A percentile compares a stretch with the other conserved stretches of the same genome.
Conservation (phyloP, 2,329 filamentous ascomycete genomes). For the Bipolaris sorokiniana region DNA sequence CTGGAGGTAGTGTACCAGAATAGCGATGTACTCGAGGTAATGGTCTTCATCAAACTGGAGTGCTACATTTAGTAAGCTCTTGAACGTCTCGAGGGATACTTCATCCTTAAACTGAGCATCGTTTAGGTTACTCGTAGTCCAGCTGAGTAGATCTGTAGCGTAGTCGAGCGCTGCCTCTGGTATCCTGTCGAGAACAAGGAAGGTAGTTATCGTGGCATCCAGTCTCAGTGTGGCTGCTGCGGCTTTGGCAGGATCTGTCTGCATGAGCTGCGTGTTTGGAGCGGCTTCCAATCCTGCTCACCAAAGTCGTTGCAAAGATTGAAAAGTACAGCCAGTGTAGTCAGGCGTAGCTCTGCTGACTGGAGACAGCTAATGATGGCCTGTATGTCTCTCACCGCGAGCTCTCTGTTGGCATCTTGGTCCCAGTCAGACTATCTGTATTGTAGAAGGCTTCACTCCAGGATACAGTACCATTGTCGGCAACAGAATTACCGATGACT, state of each 20-base stretch:
- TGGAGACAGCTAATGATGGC: constrained; percentile 37
- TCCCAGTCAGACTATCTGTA: constrained; percentile 23
- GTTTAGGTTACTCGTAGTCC: constrained; percentile 46
- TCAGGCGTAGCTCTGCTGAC: constrained; percentile 30
- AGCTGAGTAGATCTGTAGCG: constrained; percentile 43
- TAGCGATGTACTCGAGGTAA: constrained; percentile 41
- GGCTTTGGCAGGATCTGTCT: constrained; percentile 43
- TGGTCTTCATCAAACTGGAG: constrained; percentile 45
- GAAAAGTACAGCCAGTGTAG: constrained; percentile 51
- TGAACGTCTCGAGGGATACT: constrained; percentile 37
- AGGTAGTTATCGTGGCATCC: constrained; percentile 37
- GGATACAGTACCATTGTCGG: constrained; percentile 41
- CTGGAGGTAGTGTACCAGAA: constrained; percentile 45
- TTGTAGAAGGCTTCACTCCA: neutral
- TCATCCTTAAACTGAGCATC: constrained; percentile 41
- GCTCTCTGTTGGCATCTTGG: constrained; percentile 43
- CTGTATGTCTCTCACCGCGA: constrained; percentile 32
- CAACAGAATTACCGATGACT: constrained; percentile 48
- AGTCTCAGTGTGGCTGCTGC: constrained; percentile 44
- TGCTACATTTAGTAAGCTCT: constrained; percentile 34
- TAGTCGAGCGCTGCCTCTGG: constrained; percentile 43
- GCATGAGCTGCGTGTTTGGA: constrained; percentile 21
- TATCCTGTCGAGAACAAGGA: constrained; percentile 35
- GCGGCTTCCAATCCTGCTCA: constrained; percentile 22
- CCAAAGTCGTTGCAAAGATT: constrained; percentile 54